Evolutionary conservation across 768 basidiomycete genomes (phyloP).

Genomic region (Tylopilus balloui): DNA sequence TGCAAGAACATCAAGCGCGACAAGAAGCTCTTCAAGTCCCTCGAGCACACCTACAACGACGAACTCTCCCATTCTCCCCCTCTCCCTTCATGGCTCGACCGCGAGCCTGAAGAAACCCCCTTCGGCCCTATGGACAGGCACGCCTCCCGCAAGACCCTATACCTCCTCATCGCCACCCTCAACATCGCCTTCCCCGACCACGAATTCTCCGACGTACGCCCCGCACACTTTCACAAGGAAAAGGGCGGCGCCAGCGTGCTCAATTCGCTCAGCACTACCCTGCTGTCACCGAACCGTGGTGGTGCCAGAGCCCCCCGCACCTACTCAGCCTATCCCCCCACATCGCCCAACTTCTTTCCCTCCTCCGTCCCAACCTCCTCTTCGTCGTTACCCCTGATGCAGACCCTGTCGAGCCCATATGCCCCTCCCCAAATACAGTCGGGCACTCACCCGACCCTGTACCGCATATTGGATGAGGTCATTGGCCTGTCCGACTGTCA

Average conservation of each 20-base stretch:
- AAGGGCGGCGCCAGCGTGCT: constrained; percentile 71
- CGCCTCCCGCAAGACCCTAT: constrained; percentile 84
- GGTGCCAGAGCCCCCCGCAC: constrained; percentile 69
- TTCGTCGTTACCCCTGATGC: constrained; percentile 64
- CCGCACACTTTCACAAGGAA: constrained; percentile 86
- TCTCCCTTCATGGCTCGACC: constrained; percentile 70
- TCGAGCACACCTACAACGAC: constrained; percentile 80
- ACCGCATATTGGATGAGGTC: constrained; percentile 83
- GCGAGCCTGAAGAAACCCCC: constrained; percentile 72
- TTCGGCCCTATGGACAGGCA: constrained; percentile 91
- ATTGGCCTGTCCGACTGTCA: constrained; percentile 91
- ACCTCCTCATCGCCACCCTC: constrained; percentile 92
- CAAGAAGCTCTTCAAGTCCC: constrained; percentile 90
- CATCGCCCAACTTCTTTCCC: constrained; percentile 68
- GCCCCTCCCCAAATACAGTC: constrained; percentile 70
- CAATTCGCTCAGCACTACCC: constrained; percentile 78
- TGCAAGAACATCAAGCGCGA: constrained; percentile 97
- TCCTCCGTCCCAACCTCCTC: constrained; percentile 64
- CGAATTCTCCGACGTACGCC: constrained; percentile 91
- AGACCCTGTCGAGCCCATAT: constrained; percentile 56
- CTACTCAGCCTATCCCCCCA: constrained; percentile 83
- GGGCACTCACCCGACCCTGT: constrained; percentile 85
- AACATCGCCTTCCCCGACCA: constrained; percentile 98
- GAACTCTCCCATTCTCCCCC: constrained; percentile 82
- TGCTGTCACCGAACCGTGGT: constrained; percentile 66